Conservation (phyloP, 441 rosid species). For the Pelargonium australe region DNA sequence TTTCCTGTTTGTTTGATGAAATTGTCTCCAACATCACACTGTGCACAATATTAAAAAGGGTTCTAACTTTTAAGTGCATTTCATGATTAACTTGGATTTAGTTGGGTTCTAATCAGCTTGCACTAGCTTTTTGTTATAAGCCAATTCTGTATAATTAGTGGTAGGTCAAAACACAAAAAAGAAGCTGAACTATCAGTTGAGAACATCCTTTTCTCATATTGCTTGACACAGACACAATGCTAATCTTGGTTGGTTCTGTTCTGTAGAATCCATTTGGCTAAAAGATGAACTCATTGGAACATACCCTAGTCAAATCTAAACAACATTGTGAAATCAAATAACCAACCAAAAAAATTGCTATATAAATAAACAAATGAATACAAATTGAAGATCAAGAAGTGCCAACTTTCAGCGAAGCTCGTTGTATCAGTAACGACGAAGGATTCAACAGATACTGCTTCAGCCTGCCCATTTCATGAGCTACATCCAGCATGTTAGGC, state of each 20-base stretch:
- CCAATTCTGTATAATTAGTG: neutral
- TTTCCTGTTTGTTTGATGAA: neutral
- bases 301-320: too few relatives aligned
- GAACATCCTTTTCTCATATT: neutral
- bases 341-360: too few relatives aligned
- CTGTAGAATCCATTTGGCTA: neutral
- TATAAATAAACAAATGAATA: too few relatives aligned
- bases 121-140: neutral
- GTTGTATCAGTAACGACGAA: too few relatives aligned
- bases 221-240: too few relatives aligned
- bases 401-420: too few relatives aligned
- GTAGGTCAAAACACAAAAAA: neutral
- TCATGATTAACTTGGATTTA: neutral
- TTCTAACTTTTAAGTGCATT: neutral
- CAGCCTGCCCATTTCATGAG: constrained; percentile 44
- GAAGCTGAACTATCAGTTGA: neutral
- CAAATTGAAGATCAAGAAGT: too few relatives aligned
- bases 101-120: neutral
- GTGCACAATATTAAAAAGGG: neutral
- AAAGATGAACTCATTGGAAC: neutral
- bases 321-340: too few relatives aligned
- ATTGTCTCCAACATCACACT: neutral
- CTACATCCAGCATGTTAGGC: constrained; percentile 58
- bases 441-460: constrained; percentile 37
- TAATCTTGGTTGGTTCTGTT: too few relatives aligned